A percentile compares a stretch with the other conserved stretches of the same genome.
Evolutionary conservation across 1,284 basidiomycete genomes (phyloP).

Genomic region (Somion occarium): DNA sequence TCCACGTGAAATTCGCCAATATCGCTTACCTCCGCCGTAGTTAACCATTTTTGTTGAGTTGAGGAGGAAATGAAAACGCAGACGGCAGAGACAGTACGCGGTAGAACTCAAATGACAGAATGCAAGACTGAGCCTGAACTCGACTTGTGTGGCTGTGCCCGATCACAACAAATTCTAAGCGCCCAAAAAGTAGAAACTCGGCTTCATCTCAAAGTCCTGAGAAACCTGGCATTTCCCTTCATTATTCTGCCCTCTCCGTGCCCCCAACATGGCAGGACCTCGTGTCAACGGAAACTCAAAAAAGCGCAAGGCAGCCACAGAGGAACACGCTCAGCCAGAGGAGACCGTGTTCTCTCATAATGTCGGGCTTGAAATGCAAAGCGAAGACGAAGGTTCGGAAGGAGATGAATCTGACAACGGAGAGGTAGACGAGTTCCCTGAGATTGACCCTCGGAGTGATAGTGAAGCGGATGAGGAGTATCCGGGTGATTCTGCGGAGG

Average conservation of each 20-base stretch:
- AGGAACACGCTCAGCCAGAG: constrained; percentile 23
- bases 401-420: constrained; percentile 39
- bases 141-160: background rate
- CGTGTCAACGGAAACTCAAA: constrained; percentile 29
- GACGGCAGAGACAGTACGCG: background rate
- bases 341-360: constrained; percentile 32
- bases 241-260: too few relatives aligned
- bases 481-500: constrained; percentile 15
- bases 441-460: constrained; percentile 48
- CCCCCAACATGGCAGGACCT: constrained; percentile 33
- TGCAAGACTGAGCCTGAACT: background rate
- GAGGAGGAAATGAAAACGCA: background rate
- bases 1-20: too few relatives aligned
- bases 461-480: constrained; percentile 39
- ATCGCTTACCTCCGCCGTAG: constrained; percentile 62
- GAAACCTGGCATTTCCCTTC: too few relatives aligned
- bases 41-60: constrained; percentile 49
- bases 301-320: constrained; percentile 52
- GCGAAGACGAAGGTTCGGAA: constrained; percentile 61
- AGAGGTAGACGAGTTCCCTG: constrained; percentile 50
- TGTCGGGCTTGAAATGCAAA: constrained; percentile 60
- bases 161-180: constrained; percentile 17
- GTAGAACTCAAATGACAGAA: background rate
- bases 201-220: background rate
- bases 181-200: constrained; percentile 4